These are phyloP conservation scores for Manihot esculenta DNA, from an alignment of 441 rosid genomes.

Conservation along the genomic window DNA sequence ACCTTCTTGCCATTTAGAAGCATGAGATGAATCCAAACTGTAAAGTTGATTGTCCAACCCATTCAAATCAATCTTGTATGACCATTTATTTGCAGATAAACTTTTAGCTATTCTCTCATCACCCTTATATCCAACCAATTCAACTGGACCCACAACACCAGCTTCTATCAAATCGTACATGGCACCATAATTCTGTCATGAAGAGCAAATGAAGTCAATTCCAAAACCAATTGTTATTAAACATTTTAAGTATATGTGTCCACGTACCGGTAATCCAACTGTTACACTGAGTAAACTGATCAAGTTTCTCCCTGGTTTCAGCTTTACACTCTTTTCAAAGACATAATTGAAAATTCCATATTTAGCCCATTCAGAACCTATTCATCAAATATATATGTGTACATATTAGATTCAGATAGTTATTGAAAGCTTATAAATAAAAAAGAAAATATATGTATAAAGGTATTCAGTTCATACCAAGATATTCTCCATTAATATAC, in stretches of 20 bases:
- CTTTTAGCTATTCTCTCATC: slow-evolving; percentile 50
- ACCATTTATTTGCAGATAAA: slow-evolving; percentile 57
- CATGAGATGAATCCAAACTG: neutral
- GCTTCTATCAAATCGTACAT: slow-evolving; percentile 38
- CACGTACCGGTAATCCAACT: slow-evolving; percentile 62
- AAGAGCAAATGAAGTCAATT: neutral
- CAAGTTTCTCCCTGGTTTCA: slow-evolving; percentile 43
- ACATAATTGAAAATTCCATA: slow-evolving; percentile 22
- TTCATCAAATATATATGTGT: neutral
- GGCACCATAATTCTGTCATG: slow-evolving; percentile 56
- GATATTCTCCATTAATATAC: slow-evolving; percentile 49
- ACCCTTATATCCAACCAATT: slow-evolving; percentile 35
- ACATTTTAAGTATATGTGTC: too few species aligned
- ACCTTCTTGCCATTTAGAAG: slow-evolving; percentile 26
- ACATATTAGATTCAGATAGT: too few species aligned
- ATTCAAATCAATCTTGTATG: slow-evolving; percentile 45
- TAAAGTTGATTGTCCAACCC: slow-evolving; percentile 28
- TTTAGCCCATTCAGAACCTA: slow-evolving; percentile 29
- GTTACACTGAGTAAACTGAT: slow-evolving; percentile 63
- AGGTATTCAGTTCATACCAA: slow-evolving; percentile 37
- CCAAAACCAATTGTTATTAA: too few species aligned
- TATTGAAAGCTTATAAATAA: neutral
- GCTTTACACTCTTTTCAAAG: slow-evolving; percentile 36
- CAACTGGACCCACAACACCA: slow-evolving; percentile 60
- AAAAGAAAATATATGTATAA: too few species aligned